Percentiles rank a stretch among this genome's conserved stretches.
Evolutionary conservation across 306 rosid genomes (phyloP).

Genomic region (Castanea sativa): DNA sequence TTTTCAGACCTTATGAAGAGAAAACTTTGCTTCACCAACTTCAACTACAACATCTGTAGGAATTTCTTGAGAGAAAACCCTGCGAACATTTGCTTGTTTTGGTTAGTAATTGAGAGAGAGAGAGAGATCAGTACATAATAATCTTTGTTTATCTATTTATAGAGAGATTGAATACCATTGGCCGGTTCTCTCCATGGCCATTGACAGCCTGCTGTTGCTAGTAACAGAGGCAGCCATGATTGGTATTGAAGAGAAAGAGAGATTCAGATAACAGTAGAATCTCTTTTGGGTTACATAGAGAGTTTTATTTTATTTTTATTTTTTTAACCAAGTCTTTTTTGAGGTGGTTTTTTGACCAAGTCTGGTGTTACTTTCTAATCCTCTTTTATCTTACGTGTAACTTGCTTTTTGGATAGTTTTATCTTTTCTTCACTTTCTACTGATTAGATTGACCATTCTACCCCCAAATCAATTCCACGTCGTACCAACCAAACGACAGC

Average conservation of each 20-base stretch:
- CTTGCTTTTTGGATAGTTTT: constrained; percentile 10
- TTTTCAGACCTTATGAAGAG: constrained; percentile 77
- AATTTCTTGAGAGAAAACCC: constrained; percentile 79
- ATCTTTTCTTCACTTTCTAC: neutral
- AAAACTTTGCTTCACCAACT: constrained; percentile 66
- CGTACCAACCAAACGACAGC: too few relatives aligned
- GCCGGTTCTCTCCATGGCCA: constrained; percentile 92
- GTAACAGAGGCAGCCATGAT: constrained; percentile 46
- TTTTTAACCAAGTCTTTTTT: neutral
- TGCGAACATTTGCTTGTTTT: constrained; percentile 18
- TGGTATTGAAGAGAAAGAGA: constrained; percentile 4
- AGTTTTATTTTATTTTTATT: neutral
- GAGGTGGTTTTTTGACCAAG: too few relatives aligned
- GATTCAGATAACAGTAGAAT: neutral
- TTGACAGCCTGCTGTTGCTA: constrained; percentile 43
- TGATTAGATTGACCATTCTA: neutral
- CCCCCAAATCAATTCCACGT: constrained; percentile 9
- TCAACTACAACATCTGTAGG: constrained; percentile 67
- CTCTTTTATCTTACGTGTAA: neutral
- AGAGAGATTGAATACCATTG: constrained; percentile 50
- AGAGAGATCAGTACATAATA: too few relatives aligned
- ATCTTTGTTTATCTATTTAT: neutral
- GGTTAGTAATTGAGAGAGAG: too few relatives aligned
- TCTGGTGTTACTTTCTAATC: neutral
- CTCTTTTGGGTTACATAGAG: neutral